A percentile compares a stretch with the other conserved stretches of the same genome.
Evolutionary conservation across 495 filamentous ascomycete genomes (phyloP).

Genomic region (Penicillium macrosclerotiorum): DNA sequence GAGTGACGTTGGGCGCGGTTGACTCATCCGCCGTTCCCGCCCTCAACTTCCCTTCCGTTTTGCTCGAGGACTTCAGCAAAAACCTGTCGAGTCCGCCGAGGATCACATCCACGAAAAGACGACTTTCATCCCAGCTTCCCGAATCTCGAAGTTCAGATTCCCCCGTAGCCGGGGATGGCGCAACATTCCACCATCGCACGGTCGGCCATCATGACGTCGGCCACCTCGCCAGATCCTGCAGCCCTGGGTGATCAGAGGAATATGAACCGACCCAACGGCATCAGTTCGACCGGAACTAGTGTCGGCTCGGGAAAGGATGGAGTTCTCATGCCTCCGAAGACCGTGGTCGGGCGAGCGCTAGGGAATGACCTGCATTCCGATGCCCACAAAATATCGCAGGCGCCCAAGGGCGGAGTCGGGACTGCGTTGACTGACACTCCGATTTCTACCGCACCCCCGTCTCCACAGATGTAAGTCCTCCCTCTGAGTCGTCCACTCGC

Average conservation of each 20-base stretch:
- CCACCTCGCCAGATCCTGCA: slow-evolving; percentile 31
- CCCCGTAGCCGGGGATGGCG: slow-evolving; percentile 25
- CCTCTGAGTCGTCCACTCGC: slow-evolving; percentile 18
- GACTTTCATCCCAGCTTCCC: background rate
- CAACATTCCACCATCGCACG: slow-evolving; percentile 58
- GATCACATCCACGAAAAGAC: slow-evolving; percentile 4
- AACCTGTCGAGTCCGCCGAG: background rate
- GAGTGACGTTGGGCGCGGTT: slow-evolving; percentile 22
- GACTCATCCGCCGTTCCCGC: slow-evolving; percentile 22
- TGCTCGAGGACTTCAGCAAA: slow-evolving; percentile 5
- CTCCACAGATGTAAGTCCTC: slow-evolving; percentile 64
- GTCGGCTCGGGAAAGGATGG: slow-evolving; percentile 33
- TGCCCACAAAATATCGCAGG: slow-evolving; percentile 41
- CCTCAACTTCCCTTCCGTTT: slow-evolving; percentile 10
- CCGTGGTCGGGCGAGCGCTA: slow-evolving; percentile 47
- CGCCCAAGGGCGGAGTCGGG: slow-evolving; percentile 53
- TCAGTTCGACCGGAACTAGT: slow-evolving; percentile 24
- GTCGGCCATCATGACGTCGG: slow-evolving; percentile 56
- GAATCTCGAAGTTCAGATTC: background rate
- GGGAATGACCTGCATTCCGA: slow-evolving; percentile 48
- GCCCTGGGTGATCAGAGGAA: slow-evolving; percentile 19
- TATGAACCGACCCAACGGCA: slow-evolving; percentile 21
- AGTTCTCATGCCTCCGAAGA: slow-evolving; percentile 40
- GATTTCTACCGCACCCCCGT: slow-evolving; percentile 63
- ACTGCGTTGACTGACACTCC: slow-evolving; percentile 66